Percentiles rank a stretch among this genome's conserved stretches.
Conservation (phyloP, 441 rosid species). For the Gossypium gossypioides region DNA sequence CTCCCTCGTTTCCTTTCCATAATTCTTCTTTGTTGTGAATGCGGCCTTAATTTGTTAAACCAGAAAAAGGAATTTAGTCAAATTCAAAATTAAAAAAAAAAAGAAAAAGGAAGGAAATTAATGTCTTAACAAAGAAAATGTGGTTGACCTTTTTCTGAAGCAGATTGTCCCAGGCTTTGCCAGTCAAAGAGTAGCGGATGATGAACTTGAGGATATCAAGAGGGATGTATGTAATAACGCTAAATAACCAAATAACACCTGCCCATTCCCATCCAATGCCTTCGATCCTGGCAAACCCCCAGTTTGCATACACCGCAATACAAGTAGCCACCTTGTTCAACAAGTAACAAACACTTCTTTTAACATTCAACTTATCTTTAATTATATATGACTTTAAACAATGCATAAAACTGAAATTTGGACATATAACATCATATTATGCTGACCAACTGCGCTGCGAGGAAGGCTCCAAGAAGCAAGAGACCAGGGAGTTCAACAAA, state of each 20-base stretch:
- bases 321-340: conserved; percentile 56
- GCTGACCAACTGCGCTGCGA: conserved; percentile 69
- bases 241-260: conserved; percentile 67
- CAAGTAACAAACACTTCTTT: not conserved
- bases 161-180: conserved; percentile 68
- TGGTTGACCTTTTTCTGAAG: conserved; percentile 45
- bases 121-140: not conserved
- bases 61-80: not conserved
- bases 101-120: not conserved
- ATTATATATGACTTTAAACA: not conserved
- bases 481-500: conserved; percentile 63
- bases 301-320: conserved; percentile 64
- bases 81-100: not conserved
- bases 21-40: conserved; percentile 75
- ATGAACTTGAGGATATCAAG: conserved; percentile 78
- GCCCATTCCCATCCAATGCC: conserved; percentile 98
- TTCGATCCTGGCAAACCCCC: conserved; percentile 68
- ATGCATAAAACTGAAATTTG: not conserved
- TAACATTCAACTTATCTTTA: not conserved
- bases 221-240: conserved; percentile 61
- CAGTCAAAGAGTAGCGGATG: conserved; percentile 56
- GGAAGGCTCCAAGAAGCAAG: conserved; percentile 52
- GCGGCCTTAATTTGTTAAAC: conserved; percentile 37
- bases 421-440: not conserved
- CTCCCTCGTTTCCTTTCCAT: conserved; percentile 67